Evolutionary conservation across 495 filamentous ascomycete species (phyloP).

Genomic region (Xylaria nigripes): DNA sequence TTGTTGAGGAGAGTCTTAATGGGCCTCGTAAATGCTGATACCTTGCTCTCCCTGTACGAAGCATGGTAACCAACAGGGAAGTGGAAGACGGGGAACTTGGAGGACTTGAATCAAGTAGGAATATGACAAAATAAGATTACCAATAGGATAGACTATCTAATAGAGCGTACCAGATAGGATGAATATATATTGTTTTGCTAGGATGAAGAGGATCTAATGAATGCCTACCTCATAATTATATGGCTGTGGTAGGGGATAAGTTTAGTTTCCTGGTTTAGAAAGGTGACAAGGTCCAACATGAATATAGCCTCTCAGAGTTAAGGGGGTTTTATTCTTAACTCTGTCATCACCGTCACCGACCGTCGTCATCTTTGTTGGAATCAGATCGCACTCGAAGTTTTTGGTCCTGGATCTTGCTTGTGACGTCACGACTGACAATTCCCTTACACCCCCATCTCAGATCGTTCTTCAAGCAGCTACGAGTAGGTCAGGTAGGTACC

Average conservation of each 20-base stretch:
- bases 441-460: no score
- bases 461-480: no score
- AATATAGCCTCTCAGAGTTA: no score
- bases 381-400: neutral
- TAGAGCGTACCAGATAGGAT: no score
- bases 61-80: neutral
- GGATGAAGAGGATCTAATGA: no score
- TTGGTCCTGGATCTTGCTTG: neutral
- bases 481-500: no score
- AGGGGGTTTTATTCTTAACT: neutral
- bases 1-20: constrained; percentile 13
- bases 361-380: neutral
- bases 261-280: no score
- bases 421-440: constrained; percentile 4
- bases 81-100: neutral
- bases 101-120: neutral
- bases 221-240: no score
- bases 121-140: neutral
- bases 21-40: constrained; percentile 24
- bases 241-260: no score
- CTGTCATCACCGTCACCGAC: neutral
- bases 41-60: constrained; percentile 20
- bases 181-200: no score
- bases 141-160: no score
- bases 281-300: no score